Evolutionary conservation across 306 rosid species (phyloP), one percentile per base, ranked within the genome.

Genomic region (Trifolium fragiferum): DNA sequence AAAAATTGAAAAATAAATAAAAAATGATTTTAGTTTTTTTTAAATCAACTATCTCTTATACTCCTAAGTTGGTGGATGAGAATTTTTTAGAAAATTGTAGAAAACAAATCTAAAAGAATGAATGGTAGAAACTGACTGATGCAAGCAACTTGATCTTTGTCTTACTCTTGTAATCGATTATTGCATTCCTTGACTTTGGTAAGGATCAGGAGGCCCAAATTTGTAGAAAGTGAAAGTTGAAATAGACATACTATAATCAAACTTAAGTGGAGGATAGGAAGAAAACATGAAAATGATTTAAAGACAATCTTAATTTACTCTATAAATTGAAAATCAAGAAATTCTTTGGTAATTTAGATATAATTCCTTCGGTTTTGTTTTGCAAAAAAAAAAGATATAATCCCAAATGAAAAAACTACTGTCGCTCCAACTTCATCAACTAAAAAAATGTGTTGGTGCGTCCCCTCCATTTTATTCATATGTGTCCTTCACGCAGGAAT

Each of bases 241-340:
- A 80, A 75, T 23, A 69, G 83, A 84, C 84, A 80, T 47, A 68
- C n/a, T 74, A 21, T 2, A 1, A 25, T 25, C 76, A 88, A 81
- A 49, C 84, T 78, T 68, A 86, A 71, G 76, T 75, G 76, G 72
- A 75, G 79, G 76, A 78, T 76, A 61, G 72, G 72, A 73, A 77
- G 80, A 53, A 75, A 71, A 68, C 80, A 70, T 84, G 61, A 27
- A 47, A 70, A 78, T 81, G 72, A 25, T 55, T 55, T 25, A 25
- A 13, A 25, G 19, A 27, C 9, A 58, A 10, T 55, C 33, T 55
- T 21, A 4, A 21, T 55, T 14, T 4, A 55, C 14, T 10, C 13
- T 25, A 57, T 57, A 25, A 23, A 11, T 25, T 58, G 16, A 58
- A 58, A 16, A 23, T n/a, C n/a, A n/a, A n/a, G n/a, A n/a, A n/a